These are phyloP conservation scores for Corniculantispora saksenae DNA, from an alignment of 2,329 filamentous ascomycete genomes.

Conservation along the genomic window DNA sequence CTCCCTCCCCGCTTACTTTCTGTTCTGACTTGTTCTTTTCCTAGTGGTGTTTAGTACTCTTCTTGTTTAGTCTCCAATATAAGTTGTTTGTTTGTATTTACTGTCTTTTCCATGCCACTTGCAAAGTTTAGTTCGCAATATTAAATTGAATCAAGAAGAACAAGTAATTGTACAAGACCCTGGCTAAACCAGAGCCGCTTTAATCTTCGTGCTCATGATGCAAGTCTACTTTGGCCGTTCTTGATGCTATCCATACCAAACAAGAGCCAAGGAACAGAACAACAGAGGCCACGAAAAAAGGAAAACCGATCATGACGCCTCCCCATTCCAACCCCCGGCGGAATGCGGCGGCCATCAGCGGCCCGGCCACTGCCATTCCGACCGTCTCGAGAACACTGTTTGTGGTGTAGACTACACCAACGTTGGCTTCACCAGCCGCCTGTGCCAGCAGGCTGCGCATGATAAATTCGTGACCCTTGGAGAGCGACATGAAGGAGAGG, in stretches of 20 bases:
- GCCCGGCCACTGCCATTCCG: neutral
- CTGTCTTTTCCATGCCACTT: too few species aligned
- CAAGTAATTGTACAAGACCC: too few species aligned
- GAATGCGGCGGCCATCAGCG: neutral
- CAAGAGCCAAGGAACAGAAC: neutral
- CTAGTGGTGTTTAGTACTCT: too few species aligned
- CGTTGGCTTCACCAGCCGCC: neutral
- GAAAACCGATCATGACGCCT: neutral
- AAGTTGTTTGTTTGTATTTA: too few species aligned
- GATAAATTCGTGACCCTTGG: neutral
- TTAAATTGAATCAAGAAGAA: too few species aligned
- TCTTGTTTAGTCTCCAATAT: too few species aligned
- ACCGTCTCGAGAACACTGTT: slow-evolving; percentile 6
- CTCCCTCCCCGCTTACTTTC: too few species aligned
- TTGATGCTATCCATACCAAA: neutral
- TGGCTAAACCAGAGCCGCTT: too few species aligned
- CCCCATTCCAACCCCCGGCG: slow-evolving; percentile 1
- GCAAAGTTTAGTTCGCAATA: too few species aligned
- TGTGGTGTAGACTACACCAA: slow-evolving; percentile 3
- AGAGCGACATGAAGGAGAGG: neutral
- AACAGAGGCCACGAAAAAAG: neutral
- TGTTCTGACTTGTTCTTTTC: too few species aligned
- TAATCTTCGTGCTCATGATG: neutral
- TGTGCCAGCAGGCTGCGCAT: slow-evolving; percentile 13
- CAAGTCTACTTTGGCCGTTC: neutral